Evolutionary conservation across 768 basidiomycete genomes (phyloP).

Genomic region (Boletus coccyginus): DNA sequence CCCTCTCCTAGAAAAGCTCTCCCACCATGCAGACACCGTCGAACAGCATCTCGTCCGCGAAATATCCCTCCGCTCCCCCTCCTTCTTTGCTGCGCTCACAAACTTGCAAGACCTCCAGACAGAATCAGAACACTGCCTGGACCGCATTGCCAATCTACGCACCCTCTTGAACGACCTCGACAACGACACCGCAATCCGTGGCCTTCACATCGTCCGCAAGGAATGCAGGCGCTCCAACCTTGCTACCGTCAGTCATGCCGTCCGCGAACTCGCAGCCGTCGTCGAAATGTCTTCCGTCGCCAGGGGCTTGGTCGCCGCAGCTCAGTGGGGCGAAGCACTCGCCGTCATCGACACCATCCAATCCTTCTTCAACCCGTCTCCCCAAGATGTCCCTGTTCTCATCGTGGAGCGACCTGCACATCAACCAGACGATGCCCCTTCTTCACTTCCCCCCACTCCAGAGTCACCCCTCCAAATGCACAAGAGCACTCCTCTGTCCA

Average conservation of each 20-base stretch:
- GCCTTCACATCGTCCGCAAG: conserved; percentile 67
- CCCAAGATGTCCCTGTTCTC: not conserved
- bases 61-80: conserved; percentile 84
- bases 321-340: conserved; percentile 87
- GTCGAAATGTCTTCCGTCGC: conserved; percentile 77
- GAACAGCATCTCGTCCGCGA: conserved; percentile 94
- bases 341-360: conserved; percentile 69
- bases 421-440: conserved; percentile 19
- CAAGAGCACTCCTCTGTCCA: conserved; percentile 32
- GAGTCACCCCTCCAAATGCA: conserved; percentile 24
- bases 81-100: conserved; percentile 94
- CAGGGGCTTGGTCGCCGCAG: conserved; percentile 70
- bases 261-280: conserved; percentile 63
- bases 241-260: conserved; percentile 55
- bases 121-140: conserved; percentile 81
- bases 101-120: conserved; percentile 92
- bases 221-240: conserved; percentile 63
- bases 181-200: conserved; percentile 71
- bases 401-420: conserved; percentile 1
- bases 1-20: conserved; percentile 84
- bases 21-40: conserved; percentile 88
- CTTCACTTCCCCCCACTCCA: conserved; percentile 37
- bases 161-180: conserved; percentile 73
- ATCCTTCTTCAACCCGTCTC: conserved; percentile 45
- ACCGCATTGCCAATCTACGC: conserved; percentile 71